Evolutionary conservation across 805 yeast genomes (phyloP).

Genomic region (Diddensiella caesifluorescens): DNA sequence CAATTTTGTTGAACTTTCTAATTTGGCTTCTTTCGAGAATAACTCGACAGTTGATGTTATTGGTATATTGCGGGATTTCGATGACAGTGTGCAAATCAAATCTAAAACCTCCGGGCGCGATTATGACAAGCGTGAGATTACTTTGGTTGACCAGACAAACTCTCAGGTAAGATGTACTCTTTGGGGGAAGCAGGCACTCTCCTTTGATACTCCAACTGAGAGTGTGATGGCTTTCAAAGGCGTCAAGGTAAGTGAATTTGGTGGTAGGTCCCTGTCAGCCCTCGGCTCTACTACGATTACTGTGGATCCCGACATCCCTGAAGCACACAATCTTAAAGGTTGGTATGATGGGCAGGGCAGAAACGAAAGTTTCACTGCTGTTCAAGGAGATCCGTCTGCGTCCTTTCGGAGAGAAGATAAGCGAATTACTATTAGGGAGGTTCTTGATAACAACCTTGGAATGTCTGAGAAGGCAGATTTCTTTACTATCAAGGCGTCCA

Average conservation of each 20-base stretch:
- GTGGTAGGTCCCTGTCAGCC: constrained; percentile 77
- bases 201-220: constrained; percentile 53
- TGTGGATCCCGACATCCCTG: constrained; percentile 83
- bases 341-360: constrained; percentile 88
- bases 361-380: constrained; percentile 52
- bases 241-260: constrained; percentile 80
- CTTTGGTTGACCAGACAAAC: constrained; percentile 79
- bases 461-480: constrained; percentile 73
- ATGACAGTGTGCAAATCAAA: constrained; percentile 69
- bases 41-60: constrained; percentile 78
- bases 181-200: constrained; percentile 85
- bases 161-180: constrained; percentile 72
- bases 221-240: constrained; percentile 91
- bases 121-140: constrained; percentile 85
- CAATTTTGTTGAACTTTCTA: constrained; percentile 64
- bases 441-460: constrained; percentile 64
- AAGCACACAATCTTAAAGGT: constrained; percentile 82
- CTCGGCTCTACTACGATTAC: constrained; percentile 71
- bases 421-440: constrained; percentile 62
- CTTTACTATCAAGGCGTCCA: constrained; percentile 67
- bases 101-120: constrained; percentile 87
- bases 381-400: constrained; percentile 45
- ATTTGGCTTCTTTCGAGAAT: constrained; percentile 60
- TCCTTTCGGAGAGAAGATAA: constrained; percentile 41
- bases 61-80: constrained; percentile 76